A percentile compares a stretch with the other conserved stretches of the same genome.
Conservation (phyloP, 2,329 filamentous ascomycete genomes). For the Penicillium sumatraense region DNA sequence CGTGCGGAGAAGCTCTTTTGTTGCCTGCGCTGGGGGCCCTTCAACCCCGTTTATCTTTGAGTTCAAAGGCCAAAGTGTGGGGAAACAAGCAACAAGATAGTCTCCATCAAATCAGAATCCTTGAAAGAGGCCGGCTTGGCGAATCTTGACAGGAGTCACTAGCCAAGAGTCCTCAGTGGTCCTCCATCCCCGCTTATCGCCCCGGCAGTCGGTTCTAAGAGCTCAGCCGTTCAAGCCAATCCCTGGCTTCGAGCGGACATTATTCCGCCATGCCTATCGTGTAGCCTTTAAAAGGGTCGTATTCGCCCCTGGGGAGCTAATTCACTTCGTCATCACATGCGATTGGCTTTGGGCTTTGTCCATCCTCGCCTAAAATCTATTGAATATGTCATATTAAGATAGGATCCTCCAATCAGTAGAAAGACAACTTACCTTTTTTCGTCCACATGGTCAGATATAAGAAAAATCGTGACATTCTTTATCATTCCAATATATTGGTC, state of each 20-base stretch:
- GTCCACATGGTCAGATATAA: no score
- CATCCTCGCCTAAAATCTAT: not conserved
- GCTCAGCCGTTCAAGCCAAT: not conserved
- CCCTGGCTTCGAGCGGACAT: not conserved
- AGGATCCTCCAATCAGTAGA: no score
- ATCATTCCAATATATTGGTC: no score
- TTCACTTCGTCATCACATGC: not conserved
- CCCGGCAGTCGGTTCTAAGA: not conserved
- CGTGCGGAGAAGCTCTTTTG: not conserved
- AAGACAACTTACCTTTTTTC: no score
- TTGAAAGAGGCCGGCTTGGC: slow-evolving; percentile 7
- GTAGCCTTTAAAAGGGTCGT: not conserved
- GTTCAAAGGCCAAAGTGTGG: not conserved
- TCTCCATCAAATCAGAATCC: not conserved
- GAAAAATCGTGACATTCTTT: no score
- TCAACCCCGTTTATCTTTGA: not conserved
- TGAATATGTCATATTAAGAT: not conserved
- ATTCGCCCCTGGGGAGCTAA: not conserved
- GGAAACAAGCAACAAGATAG: not conserved
- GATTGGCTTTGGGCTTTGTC: not conserved
- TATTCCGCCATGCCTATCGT: not conserved
- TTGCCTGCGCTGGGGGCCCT: no score
- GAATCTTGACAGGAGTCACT: not conserved
- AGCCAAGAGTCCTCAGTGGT: not conserved
- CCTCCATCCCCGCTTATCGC: slow-evolving; percentile 6